These are phyloP conservation scores for Chamaecrista fasciculata DNA, from an alignment of 306 rosid species.

Conservation along the genomic window DNA sequence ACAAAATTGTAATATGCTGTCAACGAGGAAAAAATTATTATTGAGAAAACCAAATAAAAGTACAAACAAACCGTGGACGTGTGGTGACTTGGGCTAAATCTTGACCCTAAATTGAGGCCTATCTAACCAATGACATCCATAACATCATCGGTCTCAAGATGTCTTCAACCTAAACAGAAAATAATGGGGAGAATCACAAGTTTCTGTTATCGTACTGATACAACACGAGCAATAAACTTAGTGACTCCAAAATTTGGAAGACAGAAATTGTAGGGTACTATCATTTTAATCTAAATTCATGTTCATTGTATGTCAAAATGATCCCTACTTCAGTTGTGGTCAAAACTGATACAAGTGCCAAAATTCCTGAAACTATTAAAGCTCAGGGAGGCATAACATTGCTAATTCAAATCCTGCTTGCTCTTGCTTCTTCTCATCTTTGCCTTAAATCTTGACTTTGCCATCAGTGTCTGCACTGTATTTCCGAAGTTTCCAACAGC, in stretches of 20 bases:
- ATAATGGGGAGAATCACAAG: no score
- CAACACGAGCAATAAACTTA: neutral
- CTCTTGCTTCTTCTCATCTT: slow-evolving; percentile 90
- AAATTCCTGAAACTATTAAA: slow-evolving; percentile 35
- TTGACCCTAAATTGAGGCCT: no score
- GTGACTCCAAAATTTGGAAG: slow-evolving; percentile 22
- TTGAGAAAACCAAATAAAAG: no score
- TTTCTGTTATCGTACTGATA: slow-evolving; percentile 7
- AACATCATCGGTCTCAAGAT: no score
- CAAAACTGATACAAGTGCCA: slow-evolving; percentile 41
- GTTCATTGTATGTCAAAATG: slow-evolving; percentile 5
- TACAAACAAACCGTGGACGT: no score
- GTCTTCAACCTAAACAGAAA: no score
- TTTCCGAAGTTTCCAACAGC: slow-evolving; percentile 89
- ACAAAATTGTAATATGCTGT: no score
- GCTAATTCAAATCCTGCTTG: slow-evolving; percentile 70
- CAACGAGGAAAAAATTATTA: no score
- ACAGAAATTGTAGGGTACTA: slow-evolving; percentile 16
- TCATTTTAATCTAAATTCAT: slow-evolving; percentile 32
- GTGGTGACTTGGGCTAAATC: no score
- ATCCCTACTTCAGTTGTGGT: slow-evolving; percentile 14
- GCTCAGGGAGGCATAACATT: slow-evolving; percentile 21
- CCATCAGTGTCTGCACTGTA: slow-evolving; percentile 86
- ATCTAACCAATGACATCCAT: no score
- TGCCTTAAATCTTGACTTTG: slow-evolving; percentile 90